A percentile compares a stretch with the other conserved stretches of the same genome.
phyloP scores from a whole-genome alignment of 805 yeast genomes.

The Kluyveromyces lactis region DNA sequence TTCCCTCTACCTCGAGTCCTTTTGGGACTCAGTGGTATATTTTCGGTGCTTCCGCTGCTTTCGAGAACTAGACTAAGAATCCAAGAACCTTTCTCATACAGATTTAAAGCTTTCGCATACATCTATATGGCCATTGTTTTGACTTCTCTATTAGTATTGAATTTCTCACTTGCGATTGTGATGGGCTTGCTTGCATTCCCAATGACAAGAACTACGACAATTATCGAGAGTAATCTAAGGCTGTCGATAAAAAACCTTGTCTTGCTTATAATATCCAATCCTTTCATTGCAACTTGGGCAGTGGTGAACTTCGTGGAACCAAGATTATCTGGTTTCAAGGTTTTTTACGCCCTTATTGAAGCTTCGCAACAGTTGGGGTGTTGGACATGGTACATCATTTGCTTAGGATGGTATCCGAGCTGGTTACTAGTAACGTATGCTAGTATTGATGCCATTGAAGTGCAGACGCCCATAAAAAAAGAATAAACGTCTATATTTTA shows the following conservation, averaged over 20 bases:
- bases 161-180: constrained; percentile 71
- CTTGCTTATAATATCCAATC: constrained; percentile 41
- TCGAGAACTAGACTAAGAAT: constrained; percentile 12
- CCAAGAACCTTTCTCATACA: constrained; percentile 18
- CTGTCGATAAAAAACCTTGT: constrained; percentile 22
- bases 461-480: neutral
- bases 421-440: constrained; percentile 49
- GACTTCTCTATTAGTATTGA: constrained; percentile 67
- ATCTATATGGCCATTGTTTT: constrained; percentile 60
- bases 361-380: constrained; percentile 65
- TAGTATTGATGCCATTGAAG: constrained; percentile 3
- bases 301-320: constrained; percentile 28
- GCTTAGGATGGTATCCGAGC: constrained; percentile 73
- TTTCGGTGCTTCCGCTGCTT: constrained; percentile 16
- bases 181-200: constrained; percentile 73
- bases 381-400: constrained; percentile 78
- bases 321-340: constrained; percentile 27
- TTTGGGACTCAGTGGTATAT: constrained; percentile 11
- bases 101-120: constrained; percentile 39
- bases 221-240: constrained; percentile 7
- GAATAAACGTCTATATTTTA: neutral
- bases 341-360: constrained; percentile 45
- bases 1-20: constrained; percentile 13
- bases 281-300: constrained; percentile 35
- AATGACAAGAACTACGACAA: constrained; percentile 44